Conservation (phyloP, 2,329 filamentous ascomycete genomes). For the Cercospora zeina region DNA sequence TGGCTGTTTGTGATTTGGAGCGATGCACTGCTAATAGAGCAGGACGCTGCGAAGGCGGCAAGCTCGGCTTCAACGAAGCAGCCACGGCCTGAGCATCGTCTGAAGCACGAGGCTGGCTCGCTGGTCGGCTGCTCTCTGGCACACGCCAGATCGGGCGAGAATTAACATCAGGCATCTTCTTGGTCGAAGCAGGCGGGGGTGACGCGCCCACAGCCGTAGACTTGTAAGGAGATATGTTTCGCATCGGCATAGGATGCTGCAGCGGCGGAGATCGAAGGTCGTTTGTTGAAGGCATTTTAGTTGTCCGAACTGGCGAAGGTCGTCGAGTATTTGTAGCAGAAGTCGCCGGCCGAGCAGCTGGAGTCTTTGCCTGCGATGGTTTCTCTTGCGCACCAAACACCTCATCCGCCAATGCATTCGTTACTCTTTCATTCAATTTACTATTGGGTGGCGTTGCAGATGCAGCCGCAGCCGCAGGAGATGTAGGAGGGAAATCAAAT, state of each 20-base stretch:
- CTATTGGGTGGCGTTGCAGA: conserved; percentile 50
- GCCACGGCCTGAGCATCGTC: conserved; percentile 43
- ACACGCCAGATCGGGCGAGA: conserved; percentile 57
- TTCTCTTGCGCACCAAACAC: conserved; percentile 60
- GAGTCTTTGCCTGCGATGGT: not conserved
- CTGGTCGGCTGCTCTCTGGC: conserved; percentile 51
- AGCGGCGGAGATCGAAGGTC: conserved; percentile 30
- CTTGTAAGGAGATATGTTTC: conserved; percentile 53
- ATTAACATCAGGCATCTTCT: conserved; percentile 44
- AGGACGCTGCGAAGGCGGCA: conserved; percentile 42
- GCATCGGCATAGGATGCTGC: conserved; percentile 51
- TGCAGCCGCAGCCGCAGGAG: conserved; percentile 42
- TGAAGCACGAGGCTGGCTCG: conserved; percentile 52
- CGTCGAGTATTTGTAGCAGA: conserved; percentile 9
- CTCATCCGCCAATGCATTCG: conserved; percentile 78
- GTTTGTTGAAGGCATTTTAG: conserved; percentile 1
- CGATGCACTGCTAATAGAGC: conserved; percentile 48
- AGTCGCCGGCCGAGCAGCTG: not conserved
- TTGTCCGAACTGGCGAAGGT: conserved; percentile 21
- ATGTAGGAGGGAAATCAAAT: conserved; percentile 23
- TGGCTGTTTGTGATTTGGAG: conserved; percentile 54
- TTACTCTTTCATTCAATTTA: conserved; percentile 65
- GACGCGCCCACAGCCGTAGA: conserved; percentile 58
- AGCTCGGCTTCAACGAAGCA: conserved; percentile 42
- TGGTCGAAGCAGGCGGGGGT: conserved; percentile 42